Conservation (phyloP, 2,329 filamentous ascomycete genomes). For the Beauveria brongniartii region DNA sequence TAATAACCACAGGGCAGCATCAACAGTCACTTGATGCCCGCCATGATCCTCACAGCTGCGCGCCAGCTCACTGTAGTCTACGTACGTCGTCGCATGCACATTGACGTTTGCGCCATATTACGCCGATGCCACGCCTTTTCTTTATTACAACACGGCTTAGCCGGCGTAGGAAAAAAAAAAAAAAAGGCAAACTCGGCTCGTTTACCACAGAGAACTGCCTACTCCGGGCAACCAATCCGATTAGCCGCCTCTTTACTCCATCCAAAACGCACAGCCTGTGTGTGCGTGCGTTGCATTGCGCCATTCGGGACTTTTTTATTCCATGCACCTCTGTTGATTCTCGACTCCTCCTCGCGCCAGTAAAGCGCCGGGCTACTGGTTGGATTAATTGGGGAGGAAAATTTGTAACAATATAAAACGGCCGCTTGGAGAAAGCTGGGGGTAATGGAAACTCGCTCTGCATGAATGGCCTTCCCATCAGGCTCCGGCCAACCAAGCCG, state of each 20-base stretch:
- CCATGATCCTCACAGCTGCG: not conserved
- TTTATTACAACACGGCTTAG: not conserved
- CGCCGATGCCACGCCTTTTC: not conserved
- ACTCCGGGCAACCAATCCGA: not conserved
- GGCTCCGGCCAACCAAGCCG: not conserved
- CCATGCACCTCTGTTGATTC: not conserved
- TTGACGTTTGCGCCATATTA: not conserved
- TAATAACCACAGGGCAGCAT: not conserved
- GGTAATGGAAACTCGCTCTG: slow-evolving; percentile 5
- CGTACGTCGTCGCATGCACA: too few relatives aligned
- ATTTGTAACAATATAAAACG: not conserved
- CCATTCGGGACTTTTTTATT: not conserved
- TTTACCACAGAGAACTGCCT: not conserved
- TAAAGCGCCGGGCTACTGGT: not conserved
- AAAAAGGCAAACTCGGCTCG: not conserved
- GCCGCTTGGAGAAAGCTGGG: not conserved
- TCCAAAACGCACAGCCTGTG: not conserved
- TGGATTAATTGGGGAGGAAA: not conserved
- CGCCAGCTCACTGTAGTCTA: not conserved
- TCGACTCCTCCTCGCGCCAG: not conserved
- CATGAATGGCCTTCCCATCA: slow-evolving; percentile 1
- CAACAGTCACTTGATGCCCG: not conserved
- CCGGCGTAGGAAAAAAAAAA: not conserved
- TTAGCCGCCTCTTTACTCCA: not conserved
- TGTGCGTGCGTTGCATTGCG: not conserved